phyloP scores from a whole-genome alignment of 176 grass and related monocot genomes.

The Cymbopogon citratus region DNA sequence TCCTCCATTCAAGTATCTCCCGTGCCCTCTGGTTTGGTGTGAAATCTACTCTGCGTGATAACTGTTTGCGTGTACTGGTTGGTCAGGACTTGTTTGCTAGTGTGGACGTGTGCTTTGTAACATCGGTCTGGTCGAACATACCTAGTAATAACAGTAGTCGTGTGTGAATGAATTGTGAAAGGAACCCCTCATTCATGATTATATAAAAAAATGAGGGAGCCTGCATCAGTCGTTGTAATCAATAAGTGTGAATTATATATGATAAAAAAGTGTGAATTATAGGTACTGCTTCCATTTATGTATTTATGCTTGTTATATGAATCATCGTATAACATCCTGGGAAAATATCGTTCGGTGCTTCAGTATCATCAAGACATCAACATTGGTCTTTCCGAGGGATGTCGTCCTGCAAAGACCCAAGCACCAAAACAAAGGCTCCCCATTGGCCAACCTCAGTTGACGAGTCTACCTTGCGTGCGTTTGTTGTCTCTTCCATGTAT shows the following conservation, averaged over 20 bases:
- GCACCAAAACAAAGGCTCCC: no score
- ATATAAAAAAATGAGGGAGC: constrained; percentile 21
- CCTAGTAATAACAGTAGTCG: background rate
- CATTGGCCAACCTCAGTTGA: no score
- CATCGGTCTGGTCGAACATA: no score
- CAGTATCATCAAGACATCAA: no score
- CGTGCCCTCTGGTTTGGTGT: background rate
- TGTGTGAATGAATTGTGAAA: background rate
- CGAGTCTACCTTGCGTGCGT: no score
- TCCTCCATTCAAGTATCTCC: background rate
- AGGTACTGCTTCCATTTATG: background rate
- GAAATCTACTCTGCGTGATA: background rate
- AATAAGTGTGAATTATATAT: constrained; percentile 9
- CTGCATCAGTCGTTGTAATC: background rate
- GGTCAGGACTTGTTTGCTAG: background rate
- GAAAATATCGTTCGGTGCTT: no score
- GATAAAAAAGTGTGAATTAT: constrained; percentile 12
- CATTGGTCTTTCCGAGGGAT: no score
- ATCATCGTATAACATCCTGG: no score
- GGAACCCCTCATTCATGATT: background rate
- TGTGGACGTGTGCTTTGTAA: background rate
- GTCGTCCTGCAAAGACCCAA: no score
- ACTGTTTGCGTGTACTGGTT: constrained; percentile 3
- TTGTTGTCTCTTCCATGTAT: no score
- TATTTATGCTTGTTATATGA: no score